phyloP scores from a whole-genome alignment of 176 grass and related monocot species.

The Thalia dealbata region DNA sequence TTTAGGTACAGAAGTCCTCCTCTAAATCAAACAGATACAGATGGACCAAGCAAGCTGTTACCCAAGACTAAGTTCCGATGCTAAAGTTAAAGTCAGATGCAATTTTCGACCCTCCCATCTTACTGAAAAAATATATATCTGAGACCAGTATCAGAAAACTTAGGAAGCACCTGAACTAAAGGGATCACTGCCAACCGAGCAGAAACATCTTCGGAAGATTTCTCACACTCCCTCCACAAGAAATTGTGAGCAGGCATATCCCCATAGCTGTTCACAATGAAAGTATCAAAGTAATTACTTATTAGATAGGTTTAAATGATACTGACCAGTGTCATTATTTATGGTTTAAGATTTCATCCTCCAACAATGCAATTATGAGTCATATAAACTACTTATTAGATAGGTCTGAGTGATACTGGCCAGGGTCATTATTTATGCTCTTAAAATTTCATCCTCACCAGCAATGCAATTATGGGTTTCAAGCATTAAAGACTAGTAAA shows the following conservation, averaged over 20 bases:
- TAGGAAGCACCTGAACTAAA: constrained; percentile 54
- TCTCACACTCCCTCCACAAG: constrained; percentile 77
- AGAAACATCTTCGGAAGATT: constrained; percentile 73
- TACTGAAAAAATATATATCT: neutral
- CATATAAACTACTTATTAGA: neutral
- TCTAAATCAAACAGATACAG: neutral
- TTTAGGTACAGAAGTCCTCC: neutral
- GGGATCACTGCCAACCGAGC: constrained; percentile 86
- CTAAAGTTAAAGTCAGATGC: neutral
- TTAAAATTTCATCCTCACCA: no score
- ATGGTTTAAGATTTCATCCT: no score
- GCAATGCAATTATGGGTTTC: no score
- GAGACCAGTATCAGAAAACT: neutral
- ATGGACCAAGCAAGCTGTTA: neutral
- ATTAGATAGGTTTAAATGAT: neutral
- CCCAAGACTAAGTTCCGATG: neutral
- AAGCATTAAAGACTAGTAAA: no score
- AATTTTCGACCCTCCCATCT: neutral
- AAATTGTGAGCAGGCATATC: constrained; percentile 96
- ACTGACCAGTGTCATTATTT: neutral
- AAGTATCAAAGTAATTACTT: neutral
- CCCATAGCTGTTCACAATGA: constrained; percentile 43
- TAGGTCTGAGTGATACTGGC: neutral
- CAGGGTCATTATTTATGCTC: no score
- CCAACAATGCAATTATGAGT: no score